Evolutionary conservation across 805 yeast species (phyloP).

Genomic region (Saccharomyces cerevisiae): DNA sequence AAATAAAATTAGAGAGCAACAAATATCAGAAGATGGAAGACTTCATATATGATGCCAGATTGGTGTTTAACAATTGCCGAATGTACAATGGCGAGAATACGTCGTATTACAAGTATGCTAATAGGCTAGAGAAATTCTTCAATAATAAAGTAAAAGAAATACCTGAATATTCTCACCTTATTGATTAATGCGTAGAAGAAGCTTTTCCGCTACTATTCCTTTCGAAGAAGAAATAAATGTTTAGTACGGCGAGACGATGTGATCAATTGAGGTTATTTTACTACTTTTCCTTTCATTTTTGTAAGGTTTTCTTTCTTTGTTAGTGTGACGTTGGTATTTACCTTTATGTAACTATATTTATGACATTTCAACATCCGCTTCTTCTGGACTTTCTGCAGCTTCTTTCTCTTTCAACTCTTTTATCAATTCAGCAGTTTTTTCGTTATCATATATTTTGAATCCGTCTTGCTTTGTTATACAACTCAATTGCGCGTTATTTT

Average conservation of each 20-base stretch:
- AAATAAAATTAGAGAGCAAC: slow-evolving; percentile 82
- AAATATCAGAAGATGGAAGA: slow-evolving; percentile 86
- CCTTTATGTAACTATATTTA: slow-evolving; percentile 6
- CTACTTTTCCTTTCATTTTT: neutral
- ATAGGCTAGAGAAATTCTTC: slow-evolving; percentile 84
- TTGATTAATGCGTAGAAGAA: slow-evolving; percentile 39
- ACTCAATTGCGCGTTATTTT: slow-evolving; percentile 91
- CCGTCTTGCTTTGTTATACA: slow-evolving; percentile 83
- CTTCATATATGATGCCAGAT: slow-evolving; percentile 77
- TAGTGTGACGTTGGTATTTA: slow-evolving; percentile 3
- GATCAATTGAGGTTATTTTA: neutral
- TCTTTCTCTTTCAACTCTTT: slow-evolving; percentile 66
- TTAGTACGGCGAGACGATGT: neutral
- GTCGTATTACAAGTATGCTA: slow-evolving; percentile 91
- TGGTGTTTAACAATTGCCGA: slow-evolving; percentile 86
- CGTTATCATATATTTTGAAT: slow-evolving; percentile 76
- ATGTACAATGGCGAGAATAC: slow-evolving; percentile 90
- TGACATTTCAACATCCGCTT: slow-evolving; percentile 29
- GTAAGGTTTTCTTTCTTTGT: neutral
- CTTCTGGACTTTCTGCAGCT: slow-evolving; percentile 36
- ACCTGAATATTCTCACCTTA: slow-evolving; percentile 81
- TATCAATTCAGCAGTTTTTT: slow-evolving; percentile 74
- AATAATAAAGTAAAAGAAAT: slow-evolving; percentile 74
- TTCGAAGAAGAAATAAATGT: too few relatives aligned
- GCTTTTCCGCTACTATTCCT: neutral